These are phyloP conservation scores for Candida berthetii DNA, from an alignment of 805 yeast species.

Conservation along the genomic window DNA sequence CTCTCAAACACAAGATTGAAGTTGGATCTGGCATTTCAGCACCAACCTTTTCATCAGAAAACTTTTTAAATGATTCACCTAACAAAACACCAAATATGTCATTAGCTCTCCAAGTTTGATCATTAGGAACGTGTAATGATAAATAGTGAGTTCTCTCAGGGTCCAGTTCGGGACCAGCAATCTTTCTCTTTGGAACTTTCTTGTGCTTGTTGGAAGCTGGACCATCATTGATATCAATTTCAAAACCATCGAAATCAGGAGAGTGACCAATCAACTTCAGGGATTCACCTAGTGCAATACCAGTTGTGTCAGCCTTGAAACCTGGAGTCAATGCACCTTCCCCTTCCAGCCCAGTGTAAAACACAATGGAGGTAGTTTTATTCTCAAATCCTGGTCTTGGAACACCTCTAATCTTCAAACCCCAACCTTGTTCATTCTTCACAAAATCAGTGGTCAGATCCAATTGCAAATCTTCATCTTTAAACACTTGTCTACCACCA, in stretches of 20 bases:
- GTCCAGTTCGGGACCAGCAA: conserved; percentile 40
- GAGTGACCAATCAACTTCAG: conserved; percentile 45
- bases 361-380: conserved; percentile 57
- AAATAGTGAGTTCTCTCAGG: conserved; percentile 58
- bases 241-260: conserved; percentile 62
- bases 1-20: conserved; percentile 47
- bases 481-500: conserved; percentile 78
- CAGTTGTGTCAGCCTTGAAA: conserved; percentile 24
- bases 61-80: conserved; percentile 56
- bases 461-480: conserved; percentile 59
- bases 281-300: conserved; percentile 26
- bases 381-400: conserved; percentile 47
- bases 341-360: conserved; percentile 76
- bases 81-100: conserved; percentile 68
- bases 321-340: conserved; percentile 36
- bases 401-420: conserved; percentile 57
- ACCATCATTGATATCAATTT: conserved; percentile 52
- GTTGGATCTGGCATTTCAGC: conserved; percentile 27
- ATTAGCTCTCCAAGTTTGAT: conserved; percentile 68
- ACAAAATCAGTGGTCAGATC: conserved; percentile 67
- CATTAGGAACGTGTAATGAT: conserved; percentile 66
- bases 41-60: conserved; percentile 22
- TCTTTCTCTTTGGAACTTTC: conserved; percentile 15
- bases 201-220: conserved; percentile 41
- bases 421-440: conserved; percentile 79